Evolutionary conservation across 176 grass and related monocot species (phyloP).

Genomic region (barley (Hordeum vulgare)): DNA sequence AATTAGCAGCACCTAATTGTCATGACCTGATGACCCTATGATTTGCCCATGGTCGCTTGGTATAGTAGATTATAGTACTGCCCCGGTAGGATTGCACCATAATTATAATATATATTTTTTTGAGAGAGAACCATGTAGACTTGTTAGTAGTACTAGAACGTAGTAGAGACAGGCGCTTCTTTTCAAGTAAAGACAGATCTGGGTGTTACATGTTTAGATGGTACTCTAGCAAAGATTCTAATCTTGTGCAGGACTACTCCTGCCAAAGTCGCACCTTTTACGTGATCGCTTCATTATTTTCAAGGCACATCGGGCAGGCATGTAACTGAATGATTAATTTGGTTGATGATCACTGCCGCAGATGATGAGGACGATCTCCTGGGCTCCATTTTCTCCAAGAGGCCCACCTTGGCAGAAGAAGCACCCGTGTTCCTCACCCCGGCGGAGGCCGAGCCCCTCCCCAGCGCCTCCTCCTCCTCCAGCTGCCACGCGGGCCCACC

Average conservation of each 20-base stretch:
- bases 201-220: constrained; percentile 39
- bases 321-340: neutral
- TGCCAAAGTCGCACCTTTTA: constrained; percentile 6
- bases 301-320: neutral
- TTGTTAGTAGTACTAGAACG: too few species aligned
- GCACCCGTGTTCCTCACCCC: neutral
- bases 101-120: too few species aligned
- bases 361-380: constrained; percentile 26
- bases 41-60: constrained; percentile 9
- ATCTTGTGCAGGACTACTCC: constrained; percentile 19
- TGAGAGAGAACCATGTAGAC: too few species aligned
- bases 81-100: neutral
- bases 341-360: neutral
- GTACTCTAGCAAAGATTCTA: constrained; percentile 30
- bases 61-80: neutral
- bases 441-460: constrained; percentile 31
- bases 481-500: constrained; percentile 26
- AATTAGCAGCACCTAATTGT: constrained; percentile 30
- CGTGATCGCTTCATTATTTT: neutral
- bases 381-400: constrained; percentile 44
- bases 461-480: constrained; percentile 48
- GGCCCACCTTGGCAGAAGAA: constrained; percentile 10
- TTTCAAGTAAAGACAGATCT: constrained; percentile 36
- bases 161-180: neutral
- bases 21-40: constrained; percentile 20